Evolutionary conservation across 768 basidiomycete genomes (phyloP).

Genomic region (Mycena maculata): DNA sequence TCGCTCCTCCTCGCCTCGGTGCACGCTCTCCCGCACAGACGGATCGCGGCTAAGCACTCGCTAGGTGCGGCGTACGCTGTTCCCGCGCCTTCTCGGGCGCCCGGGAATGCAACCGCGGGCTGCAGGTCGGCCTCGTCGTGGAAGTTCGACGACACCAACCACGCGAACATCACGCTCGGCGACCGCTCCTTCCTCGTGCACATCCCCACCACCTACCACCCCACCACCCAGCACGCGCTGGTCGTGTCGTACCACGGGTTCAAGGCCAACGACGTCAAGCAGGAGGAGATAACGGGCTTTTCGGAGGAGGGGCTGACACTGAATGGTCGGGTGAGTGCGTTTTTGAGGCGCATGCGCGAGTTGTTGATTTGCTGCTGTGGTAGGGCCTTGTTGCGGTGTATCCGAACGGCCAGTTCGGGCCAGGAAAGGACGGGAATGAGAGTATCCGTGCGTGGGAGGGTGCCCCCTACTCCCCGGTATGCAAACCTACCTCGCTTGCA

Average conservation of each 20-base stretch:
- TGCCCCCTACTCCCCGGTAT: conserved; percentile 29
- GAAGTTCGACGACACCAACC: conserved; percentile 6
- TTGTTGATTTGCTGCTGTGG: background rate
- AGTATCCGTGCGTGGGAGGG: conserved; percentile 32
- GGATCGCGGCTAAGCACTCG: background rate
- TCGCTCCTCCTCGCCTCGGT: background rate
- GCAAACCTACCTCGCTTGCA: background rate
- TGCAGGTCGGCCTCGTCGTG: background rate
- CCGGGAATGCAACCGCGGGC: background rate
- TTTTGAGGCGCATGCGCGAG: background rate
- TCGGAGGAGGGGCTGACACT: conserved; percentile 27
- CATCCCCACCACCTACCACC: conserved; percentile 22
- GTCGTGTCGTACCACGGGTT: conserved; percentile 31
- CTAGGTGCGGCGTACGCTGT: too few species aligned
- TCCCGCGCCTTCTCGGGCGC: too few species aligned
- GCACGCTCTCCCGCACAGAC: background rate
- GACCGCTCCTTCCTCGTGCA: conserved; percentile 35
- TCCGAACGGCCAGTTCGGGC: conserved; percentile 32
- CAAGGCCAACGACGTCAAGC: conserved; percentile 27
- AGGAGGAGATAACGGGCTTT: conserved; percentile 31
- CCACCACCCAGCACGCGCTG: conserved; percentile 20
- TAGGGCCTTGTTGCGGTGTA: conserved; percentile 33
- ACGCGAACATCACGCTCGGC: conserved; percentile 28
- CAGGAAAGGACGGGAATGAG: conserved; percentile 33
- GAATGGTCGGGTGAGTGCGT: conserved; percentile 27